phyloP scores from a whole-genome alignment of 768 basidiomycete species.

The Imleria badia region DNA sequence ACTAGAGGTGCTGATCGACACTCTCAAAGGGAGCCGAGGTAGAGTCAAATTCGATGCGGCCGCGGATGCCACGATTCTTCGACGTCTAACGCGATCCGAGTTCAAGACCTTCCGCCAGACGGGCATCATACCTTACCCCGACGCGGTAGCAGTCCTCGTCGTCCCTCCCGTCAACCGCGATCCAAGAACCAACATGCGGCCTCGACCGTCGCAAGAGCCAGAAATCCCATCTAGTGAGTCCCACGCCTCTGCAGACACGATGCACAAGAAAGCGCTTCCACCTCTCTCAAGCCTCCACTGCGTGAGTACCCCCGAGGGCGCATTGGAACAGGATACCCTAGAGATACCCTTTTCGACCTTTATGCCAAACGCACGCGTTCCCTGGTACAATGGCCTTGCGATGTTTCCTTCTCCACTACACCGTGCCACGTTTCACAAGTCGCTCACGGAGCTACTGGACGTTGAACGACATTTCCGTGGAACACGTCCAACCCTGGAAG shows the following conservation, averaged over 20 bases:
- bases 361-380: constrained; percentile 42
- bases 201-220: constrained; percentile 39
- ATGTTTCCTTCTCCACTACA: constrained; percentile 64
- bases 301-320: neutral
- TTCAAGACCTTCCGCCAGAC: constrained; percentile 49
- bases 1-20: constrained; percentile 54
- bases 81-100: constrained; percentile 65
- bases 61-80: constrained; percentile 44
- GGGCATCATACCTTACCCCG: constrained; percentile 46
- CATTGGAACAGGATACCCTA: neutral
- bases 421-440: constrained; percentile 55
- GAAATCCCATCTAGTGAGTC: constrained; percentile 26
- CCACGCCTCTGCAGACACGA: neutral
- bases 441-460: constrained; percentile 47
- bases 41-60: constrained; percentile 3
- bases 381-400: constrained; percentile 64
- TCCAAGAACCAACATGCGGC: constrained; percentile 43
- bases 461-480: constrained; percentile 41
- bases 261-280: constrained; percentile 22
- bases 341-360: constrained; percentile 18
- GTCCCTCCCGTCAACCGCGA: constrained; percentile 65
- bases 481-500: neutral
- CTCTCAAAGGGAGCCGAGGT: constrained; percentile 6
- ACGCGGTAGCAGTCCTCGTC: constrained; percentile 66
- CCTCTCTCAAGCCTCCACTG: constrained; percentile 27